Evolutionary conservation across 805 yeast species (phyloP), one percentile per base, ranked within the genome.

Genomic region (Wickerhamomyces sydowiorum): DNA sequence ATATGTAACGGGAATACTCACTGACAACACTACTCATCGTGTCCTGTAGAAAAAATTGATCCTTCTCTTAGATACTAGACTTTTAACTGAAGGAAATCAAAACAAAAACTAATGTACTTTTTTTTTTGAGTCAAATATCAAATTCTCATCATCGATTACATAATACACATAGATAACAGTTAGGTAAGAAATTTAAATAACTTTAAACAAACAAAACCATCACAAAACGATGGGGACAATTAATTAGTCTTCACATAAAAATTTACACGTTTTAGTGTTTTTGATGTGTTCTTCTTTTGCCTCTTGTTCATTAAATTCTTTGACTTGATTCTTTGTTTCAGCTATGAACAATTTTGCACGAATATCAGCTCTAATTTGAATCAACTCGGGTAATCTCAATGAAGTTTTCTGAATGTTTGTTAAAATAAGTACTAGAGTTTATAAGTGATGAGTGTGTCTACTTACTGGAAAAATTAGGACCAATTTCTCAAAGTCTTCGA

Each of bases 1-100:
- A 29, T 5, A 29, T 17, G 32, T 7, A 5, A 15, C 4, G 20
- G 20, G 18, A 29, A 31, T 36, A 51, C 56, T 62, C 62, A 61
- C 67, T 69, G 38, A 70, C 69, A 20, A 72, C 60, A 62, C 73
- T 66, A 61, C 75, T 71, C 76, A 70, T 29, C 10, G 10, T 10
- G 7, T 23, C 25, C 25, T 23, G 25, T n/a, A n/a, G n/a, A n/a
- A n/a, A n/a, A n/a, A n/a, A n/a, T n/a, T n/a, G n/a, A n/a, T n/a
- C n/a, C n/a, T n/a, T n/a, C n/a, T 71, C 7, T 10, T 33, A n/a
- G 4, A 30, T 20, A n/a, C 14, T 36, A 9, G 14, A 13, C 18
- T 33, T 22, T 23, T 10, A n/a, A 35, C 17, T 14, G 20, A 23
- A 22, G 17, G 15, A 13, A 13, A 24, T 32, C 24, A 20, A 15